Base-by-base conservation (phyloP, 2,329 filamentous ascomycete species). In the Chaetomiaceae sp. region DNA sequence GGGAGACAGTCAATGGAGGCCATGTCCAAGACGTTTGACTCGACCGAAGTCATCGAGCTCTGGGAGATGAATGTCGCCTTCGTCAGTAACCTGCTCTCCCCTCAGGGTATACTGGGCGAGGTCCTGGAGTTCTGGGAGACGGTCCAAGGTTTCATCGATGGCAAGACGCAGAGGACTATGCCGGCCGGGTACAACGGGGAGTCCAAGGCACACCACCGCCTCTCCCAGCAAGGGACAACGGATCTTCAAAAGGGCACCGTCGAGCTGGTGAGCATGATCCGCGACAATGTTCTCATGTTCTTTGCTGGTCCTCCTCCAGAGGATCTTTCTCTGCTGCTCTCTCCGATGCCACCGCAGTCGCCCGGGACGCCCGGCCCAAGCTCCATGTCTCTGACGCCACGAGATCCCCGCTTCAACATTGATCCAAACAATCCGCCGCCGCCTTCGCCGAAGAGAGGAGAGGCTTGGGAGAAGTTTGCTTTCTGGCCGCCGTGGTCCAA, bases 401-500 rank as follows among this genome's bases (percentile, higher is more conserved):
- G 83, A 48, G 86, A 89, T 59, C 83, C 86, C 40, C 81, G 87
- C 1, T 92, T 95, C 68, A 86, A 84, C 49, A 82, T 96, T 53
- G 89, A 96, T 63, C 76, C 82, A 0, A 86, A 80, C 63, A 90
- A 87, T 55, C 73, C 88, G 2, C 91, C 89, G 1, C 82, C 84
- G 10, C 83, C 85, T 1, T 89, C 87, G 0, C 88, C 89, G 0
- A 87, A 78, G 59, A 81, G 80, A 39, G 92, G 91, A 5, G 89
- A 96, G 60, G 73, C 85, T 0, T 97, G 90, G 89, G 93, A 97
- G 64, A 86, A 92, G 70, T 82, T 93, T 67, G 92, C 91, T 0
- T 99, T 97, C 68, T 97, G 92, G 91, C 91, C 92, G 4, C 93
- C 92, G 0, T 86, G 87, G 70, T 87, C 90, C 2, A 97, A 96